phyloP scores from a whole-genome alignment of 768 basidiomycete genomes.

The Fomitopsis serialis region DNA sequence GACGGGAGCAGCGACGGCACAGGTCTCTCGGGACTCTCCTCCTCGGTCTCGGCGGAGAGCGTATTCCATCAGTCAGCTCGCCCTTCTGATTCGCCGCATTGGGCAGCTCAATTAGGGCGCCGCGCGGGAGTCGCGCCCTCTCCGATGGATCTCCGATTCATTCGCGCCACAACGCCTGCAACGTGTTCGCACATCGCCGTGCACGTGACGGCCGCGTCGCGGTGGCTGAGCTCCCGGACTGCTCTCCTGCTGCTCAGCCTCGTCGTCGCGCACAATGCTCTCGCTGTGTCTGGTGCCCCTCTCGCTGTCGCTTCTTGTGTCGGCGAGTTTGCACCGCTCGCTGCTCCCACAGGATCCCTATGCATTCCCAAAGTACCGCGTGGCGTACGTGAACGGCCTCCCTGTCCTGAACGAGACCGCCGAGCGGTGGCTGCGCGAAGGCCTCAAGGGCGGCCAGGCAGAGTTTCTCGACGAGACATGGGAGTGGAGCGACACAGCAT shows the following conservation, averaged over 20 bases:
- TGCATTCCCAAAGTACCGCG: constrained; percentile 78
- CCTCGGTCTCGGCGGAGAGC: constrained; percentile 4
- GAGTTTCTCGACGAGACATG: constrained; percentile 73
- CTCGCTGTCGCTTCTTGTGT: constrained; percentile 24
- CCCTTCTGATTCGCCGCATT: neutral
- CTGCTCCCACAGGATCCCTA: constrained; percentile 70
- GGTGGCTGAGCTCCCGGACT: too few species aligned
- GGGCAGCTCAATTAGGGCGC: neutral
- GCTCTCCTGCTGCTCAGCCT: neutral
- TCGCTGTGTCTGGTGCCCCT: constrained; percentile 26
- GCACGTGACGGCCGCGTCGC: neutral
- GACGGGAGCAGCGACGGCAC: too few species aligned
- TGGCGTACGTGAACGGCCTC: constrained; percentile 74
- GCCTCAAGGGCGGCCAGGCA: constrained; percentile 66
- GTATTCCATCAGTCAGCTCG: neutral
- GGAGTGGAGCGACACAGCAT: constrained; percentile 30
- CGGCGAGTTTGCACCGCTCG: constrained; percentile 44
- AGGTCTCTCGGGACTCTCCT: too few species aligned
- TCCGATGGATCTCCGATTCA: constrained; percentile 10
- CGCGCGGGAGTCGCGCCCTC: neutral
- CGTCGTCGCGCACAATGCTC: neutral
- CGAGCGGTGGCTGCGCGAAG: constrained; percentile 65
- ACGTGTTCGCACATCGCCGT: constrained; percentile 6
- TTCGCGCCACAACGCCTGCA: constrained; percentile 11
- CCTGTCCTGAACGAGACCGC: constrained; percentile 72